Evolutionary conservation across 306 rosid genomes (phyloP).

Genomic region (Boehmeria nivea): DNA sequence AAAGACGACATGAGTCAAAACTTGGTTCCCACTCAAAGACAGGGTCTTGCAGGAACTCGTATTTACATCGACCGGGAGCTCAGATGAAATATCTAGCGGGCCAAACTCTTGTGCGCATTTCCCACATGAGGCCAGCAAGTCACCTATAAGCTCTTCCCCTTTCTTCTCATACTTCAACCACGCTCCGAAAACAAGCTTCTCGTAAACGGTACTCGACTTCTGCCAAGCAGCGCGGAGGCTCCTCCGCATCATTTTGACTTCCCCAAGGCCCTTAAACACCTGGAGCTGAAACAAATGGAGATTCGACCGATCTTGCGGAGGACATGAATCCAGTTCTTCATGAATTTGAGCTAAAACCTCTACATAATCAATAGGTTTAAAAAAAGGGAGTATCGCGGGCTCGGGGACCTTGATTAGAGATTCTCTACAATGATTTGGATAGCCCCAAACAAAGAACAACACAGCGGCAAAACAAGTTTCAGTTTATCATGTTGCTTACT

Average conservation of each 20-base stretch:
- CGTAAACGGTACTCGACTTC: conserved; percentile 64
- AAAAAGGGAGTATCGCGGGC: conserved; percentile 67
- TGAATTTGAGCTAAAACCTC: conserved; percentile 92
- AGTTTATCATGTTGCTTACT: background rate
- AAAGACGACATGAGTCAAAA: conserved; percentile 45
- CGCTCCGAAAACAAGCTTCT: conserved; percentile 78
- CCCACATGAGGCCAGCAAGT: conserved; percentile 58
- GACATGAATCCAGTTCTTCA: conserved; percentile 82
- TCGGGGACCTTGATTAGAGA: conserved; percentile 83
- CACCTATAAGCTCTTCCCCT: conserved; percentile 70
- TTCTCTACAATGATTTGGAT: conserved; percentile 48
- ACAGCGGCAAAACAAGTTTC: background rate
- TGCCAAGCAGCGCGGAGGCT: conserved; percentile 84
- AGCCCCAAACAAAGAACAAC: conserved; percentile 14
- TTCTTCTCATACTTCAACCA: conserved; percentile 89
- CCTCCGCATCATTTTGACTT: conserved; percentile 80
- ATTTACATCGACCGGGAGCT: conserved; percentile 37
- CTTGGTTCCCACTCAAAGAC: conserved; percentile 42
- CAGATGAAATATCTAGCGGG: conserved; percentile 50
- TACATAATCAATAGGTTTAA: conserved; percentile 78
- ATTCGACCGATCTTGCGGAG: conserved; percentile 61
- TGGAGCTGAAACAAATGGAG: conserved; percentile 75
- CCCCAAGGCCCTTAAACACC: conserved; percentile 84
- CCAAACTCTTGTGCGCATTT: conserved; percentile 72
- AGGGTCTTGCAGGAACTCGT: conserved; percentile 34